Evolutionary conservation across 1,284 basidiomycete species (phyloP).

Genomic region (Apiotrichum siamense): DNA sequence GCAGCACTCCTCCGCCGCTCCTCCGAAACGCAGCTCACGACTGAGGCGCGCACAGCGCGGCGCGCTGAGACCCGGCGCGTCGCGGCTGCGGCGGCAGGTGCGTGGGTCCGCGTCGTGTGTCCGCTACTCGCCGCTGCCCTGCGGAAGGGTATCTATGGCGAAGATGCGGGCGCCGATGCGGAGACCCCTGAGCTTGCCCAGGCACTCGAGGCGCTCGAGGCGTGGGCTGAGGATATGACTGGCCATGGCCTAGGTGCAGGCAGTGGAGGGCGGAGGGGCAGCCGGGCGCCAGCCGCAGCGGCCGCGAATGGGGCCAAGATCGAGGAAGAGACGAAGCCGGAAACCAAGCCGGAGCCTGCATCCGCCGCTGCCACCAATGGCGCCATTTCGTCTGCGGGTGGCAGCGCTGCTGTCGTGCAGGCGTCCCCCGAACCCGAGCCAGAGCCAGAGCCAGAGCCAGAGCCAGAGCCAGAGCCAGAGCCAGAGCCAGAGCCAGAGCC

Average conservation of each 20-base stretch:
- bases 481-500: too few relatives aligned
- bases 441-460: neutral
- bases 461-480: neutral
- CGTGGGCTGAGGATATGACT: conserved; percentile 16
- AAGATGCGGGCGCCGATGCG: neutral
- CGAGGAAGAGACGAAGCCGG: neutral
- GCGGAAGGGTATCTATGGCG: conserved; percentile 65
- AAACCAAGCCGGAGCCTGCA: neutral
- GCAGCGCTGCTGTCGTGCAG: neutral
- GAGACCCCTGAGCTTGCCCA: conserved; percentile 5
- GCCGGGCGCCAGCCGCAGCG: neutral
- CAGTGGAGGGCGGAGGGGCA: neutral
- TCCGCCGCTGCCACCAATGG: too few relatives aligned
- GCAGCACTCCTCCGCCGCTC: conserved; percentile 30
- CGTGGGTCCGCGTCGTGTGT: conserved; percentile 53
- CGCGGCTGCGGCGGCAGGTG: conserved; percentile 54
- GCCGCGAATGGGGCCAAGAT: neutral
- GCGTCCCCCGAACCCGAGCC: neutral
- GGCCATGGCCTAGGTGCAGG: neutral
- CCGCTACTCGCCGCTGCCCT: conserved; percentile 64
- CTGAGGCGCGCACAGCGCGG: conserved; percentile 33
- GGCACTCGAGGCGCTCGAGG: conserved; percentile 14
- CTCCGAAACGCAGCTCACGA: conserved; percentile 30
- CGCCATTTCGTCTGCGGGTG: neutral
- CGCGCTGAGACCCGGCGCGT: conserved; percentile 49